Percentiles rank a stretch among this genome's conserved stretches.
These are phyloP conservation scores for Pseudozyma tsukubaensis DNA, from an alignment of 1,284 basidiomycete genomes.

Conservation along the genomic window DNA sequence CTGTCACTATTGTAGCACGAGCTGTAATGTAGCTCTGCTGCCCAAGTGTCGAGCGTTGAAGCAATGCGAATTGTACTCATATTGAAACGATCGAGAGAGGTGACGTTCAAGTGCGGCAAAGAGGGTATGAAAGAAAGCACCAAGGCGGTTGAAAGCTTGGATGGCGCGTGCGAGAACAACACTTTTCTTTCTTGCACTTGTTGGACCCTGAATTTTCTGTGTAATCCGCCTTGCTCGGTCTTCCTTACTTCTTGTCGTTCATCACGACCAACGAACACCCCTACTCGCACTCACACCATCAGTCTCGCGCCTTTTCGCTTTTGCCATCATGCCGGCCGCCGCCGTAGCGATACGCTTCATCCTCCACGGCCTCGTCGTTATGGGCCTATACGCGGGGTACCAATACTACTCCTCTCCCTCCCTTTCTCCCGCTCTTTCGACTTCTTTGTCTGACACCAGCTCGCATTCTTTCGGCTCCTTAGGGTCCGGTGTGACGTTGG, in stretches of 20 bases:
- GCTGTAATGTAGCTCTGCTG: neutral
- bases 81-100: too few species aligned
- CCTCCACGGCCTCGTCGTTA: conserved; percentile 19
- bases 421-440: neutral
- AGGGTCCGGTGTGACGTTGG: neutral
- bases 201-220: too few species aligned
- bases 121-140: neutral
- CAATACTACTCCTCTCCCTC: conserved; percentile 13
- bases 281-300: too few species aligned
- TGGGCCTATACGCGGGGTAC: conserved; percentile 23
- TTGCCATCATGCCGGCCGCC: conserved; percentile 7
- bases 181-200: conserved; percentile 2
- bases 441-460: neutral
- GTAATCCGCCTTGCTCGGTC: too few species aligned
- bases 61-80: neutral
- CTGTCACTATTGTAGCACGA: conserved; percentile 9
- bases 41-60: neutral
- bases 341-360: conserved; percentile 20
- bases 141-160: neutral
- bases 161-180: conserved; percentile 17
- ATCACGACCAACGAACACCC: too few species aligned
- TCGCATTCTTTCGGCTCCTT: conserved; percentile 9
- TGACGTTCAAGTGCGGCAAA: too few species aligned
- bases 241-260: too few species aligned
- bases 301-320: neutral